Evolutionary conservation across 2,329 filamentous ascomycete species (phyloP).

Genomic region (Verticillium isaacii): DNA sequence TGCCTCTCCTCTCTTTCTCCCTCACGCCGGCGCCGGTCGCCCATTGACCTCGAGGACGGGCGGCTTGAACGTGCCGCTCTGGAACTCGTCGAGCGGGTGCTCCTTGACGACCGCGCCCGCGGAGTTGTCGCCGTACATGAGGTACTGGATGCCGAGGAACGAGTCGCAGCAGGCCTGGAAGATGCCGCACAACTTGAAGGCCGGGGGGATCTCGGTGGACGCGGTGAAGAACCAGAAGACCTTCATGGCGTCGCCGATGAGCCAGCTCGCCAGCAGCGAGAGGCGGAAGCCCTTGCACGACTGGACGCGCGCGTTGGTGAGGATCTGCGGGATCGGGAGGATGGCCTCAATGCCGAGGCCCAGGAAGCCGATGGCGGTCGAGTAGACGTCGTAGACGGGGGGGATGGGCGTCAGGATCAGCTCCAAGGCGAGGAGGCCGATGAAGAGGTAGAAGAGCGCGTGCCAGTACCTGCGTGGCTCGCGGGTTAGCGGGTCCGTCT

Average conservation of each 20-base stretch:
- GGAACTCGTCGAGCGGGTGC: conserved; percentile 28
- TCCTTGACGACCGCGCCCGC: conserved; percentile 25
- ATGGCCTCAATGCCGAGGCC: conserved; percentile 75
- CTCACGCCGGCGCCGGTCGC: conserved; percentile 33
- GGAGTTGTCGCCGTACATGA: conserved; percentile 55
- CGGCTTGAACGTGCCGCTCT: conserved; percentile 23
- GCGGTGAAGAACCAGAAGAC: conserved; percentile 81
- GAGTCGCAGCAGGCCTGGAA: conserved; percentile 76
- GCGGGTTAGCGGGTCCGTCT: background rate
- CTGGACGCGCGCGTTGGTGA: conserved; percentile 61
- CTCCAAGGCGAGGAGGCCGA: conserved; percentile 57
- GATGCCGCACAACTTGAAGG: conserved; percentile 77
- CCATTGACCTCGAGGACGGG: conserved; percentile 22
- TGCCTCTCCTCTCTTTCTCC: background rate
- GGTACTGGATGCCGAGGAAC: conserved; percentile 71
- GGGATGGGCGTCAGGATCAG: conserved; percentile 58
- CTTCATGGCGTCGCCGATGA: conserved; percentile 79
- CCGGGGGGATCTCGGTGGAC: conserved; percentile 63
- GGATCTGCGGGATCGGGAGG: conserved; percentile 75
- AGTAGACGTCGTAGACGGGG: conserved; percentile 60
- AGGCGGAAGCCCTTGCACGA: conserved; percentile 76
- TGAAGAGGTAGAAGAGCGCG: conserved; percentile 65
- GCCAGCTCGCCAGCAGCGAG: conserved; percentile 72
- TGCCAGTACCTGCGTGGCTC: conserved; percentile 62
- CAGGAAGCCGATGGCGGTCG: conserved; percentile 64